Evolutionary conservation across 1,139 yeast genomes (phyloP).

Genomic region (Hyphopichia buzzinii): DNA sequence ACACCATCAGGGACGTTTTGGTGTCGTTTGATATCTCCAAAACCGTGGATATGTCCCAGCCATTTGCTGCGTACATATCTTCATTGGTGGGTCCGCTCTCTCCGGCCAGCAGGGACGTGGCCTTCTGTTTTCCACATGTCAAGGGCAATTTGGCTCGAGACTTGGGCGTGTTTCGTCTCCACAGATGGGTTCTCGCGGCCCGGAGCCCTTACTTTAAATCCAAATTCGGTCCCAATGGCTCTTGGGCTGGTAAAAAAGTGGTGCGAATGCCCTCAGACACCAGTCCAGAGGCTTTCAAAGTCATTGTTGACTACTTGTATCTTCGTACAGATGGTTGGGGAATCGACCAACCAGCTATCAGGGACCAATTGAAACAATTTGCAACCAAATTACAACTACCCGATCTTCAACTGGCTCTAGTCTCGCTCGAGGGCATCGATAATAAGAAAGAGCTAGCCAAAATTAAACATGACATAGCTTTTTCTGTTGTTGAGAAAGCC

Average conservation of each 20-base stretch:
- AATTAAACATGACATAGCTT: constrained; percentile 44
- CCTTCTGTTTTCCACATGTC: constrained; percentile 23
- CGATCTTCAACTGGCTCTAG: constrained; percentile 34
- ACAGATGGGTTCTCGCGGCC: constrained; percentile 42
- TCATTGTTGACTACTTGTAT: constrained; percentile 53
- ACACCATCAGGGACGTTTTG: constrained; percentile 57
- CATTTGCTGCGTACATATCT: constrained; percentile 70
- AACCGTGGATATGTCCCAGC: constrained; percentile 66
- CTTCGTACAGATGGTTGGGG: constrained; percentile 33
- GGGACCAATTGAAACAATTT: constrained; percentile 25
- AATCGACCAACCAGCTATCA: constrained; percentile 22
- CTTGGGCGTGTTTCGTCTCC: constrained; percentile 22
- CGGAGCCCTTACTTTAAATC: constrained; percentile 30
- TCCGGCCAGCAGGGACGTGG: constrained; percentile 37
- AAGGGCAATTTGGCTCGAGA: constrained; percentile 13
- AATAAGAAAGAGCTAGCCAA: constrained; percentile 33
- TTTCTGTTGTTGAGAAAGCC: constrained; percentile 46
- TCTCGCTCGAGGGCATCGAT: constrained; percentile 11
- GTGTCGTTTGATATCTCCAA: constrained; percentile 65
- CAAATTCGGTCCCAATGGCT: constrained; percentile 17
- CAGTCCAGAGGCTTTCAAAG: constrained; percentile 28
- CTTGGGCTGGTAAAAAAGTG: constrained; percentile 23
- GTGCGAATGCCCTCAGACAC: constrained; percentile 22
- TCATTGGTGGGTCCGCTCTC: constrained; percentile 37
- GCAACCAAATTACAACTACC: constrained; percentile 35